Evolutionary conservation across 2,329 filamentous ascomycete genomes (phyloP).

Genomic region (Samsoniella hepiali): DNA sequence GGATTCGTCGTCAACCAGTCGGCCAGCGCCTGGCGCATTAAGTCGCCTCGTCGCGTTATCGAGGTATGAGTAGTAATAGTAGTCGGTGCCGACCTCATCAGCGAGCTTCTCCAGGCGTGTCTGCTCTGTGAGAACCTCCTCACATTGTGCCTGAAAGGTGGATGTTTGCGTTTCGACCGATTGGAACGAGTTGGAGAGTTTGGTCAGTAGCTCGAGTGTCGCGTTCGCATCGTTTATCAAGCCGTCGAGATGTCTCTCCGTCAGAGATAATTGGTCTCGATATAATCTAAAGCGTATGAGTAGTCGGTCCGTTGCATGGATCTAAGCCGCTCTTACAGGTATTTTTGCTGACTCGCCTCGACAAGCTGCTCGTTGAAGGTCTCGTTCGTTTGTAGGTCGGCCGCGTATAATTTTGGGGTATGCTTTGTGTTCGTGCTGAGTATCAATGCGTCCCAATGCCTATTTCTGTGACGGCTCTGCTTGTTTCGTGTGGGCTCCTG

Average conservation of each 20-base stretch:
- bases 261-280: conserved; percentile 74
- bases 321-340: conserved; percentile 57
- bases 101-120: conserved; percentile 73
- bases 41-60: conserved; percentile 86
- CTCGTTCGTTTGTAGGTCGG: conserved; percentile 22
- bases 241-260: conserved; percentile 76
- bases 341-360: conserved; percentile 80
- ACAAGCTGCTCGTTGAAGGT: conserved; percentile 64
- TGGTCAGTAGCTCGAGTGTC: conserved; percentile 72
- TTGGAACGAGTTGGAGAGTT: conserved; percentile 80
- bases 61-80: conserved; percentile 93
- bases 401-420: neutral
- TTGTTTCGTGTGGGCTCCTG: conserved; percentile 35
- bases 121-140: conserved; percentile 81
- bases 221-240: conserved; percentile 74
- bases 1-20: conserved; percentile 76
- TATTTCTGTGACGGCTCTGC: conserved; percentile 37
- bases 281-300: conserved; percentile 56
- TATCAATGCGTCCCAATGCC: conserved; percentile 50
- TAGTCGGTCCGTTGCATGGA: neutral
- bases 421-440: conserved; percentile 26
- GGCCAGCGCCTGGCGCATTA: conserved; percentile 86
- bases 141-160: conserved; percentile 90
- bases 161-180: conserved; percentile 86
- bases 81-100: conserved; percentile 79